These are phyloP conservation scores for Metschnikowia borealis DNA, from an alignment of 805 yeast species.

Conservation along the genomic window DNA sequence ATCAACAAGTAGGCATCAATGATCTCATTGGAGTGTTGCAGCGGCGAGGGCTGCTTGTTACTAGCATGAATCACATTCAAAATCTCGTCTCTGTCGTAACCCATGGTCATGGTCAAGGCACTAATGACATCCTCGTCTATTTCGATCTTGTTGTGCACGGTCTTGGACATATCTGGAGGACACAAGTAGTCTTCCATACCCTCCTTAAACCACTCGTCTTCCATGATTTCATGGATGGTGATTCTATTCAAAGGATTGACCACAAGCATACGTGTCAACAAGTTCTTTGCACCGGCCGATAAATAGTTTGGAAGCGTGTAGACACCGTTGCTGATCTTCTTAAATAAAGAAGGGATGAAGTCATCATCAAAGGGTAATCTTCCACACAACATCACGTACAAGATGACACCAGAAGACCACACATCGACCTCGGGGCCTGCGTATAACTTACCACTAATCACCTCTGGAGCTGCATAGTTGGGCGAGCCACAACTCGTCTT, in stretches of 20 bases:
- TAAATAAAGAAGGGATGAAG: constrained; percentile 88
- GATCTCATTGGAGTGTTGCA: constrained; percentile 58
- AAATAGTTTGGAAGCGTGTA: constrained; percentile 85
- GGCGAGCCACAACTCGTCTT: constrained; percentile 97
- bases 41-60: constrained; percentile 28
- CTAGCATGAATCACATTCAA: constrained; percentile 63
- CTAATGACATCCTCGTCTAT: constrained; percentile 73
- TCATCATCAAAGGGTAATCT: constrained; percentile 95
- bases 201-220: constrained; percentile 88
- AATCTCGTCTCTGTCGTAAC: constrained; percentile 82
- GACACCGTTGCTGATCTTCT: constrained; percentile 88
- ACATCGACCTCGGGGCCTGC: constrained; percentile 99
- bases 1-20: constrained; percentile 81
- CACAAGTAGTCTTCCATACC: constrained; percentile 76
- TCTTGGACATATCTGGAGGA: constrained; percentile 48
- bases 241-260: constrained; percentile 93
- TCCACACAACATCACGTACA: constrained; percentile 95
- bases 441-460: constrained; percentile 86
- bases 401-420: constrained; percentile 95
- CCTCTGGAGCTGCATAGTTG: constrained; percentile 97
- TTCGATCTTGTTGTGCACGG: constrained; percentile 38
- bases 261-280: constrained; percentile 85
- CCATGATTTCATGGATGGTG: constrained; percentile 86
- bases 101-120: constrained; percentile 79
- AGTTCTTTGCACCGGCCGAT: constrained; percentile 77